Evolutionary conservation across 2,329 filamentous ascomycete species (phyloP).

Genomic region (Penicillium sclerotiorum): DNA sequence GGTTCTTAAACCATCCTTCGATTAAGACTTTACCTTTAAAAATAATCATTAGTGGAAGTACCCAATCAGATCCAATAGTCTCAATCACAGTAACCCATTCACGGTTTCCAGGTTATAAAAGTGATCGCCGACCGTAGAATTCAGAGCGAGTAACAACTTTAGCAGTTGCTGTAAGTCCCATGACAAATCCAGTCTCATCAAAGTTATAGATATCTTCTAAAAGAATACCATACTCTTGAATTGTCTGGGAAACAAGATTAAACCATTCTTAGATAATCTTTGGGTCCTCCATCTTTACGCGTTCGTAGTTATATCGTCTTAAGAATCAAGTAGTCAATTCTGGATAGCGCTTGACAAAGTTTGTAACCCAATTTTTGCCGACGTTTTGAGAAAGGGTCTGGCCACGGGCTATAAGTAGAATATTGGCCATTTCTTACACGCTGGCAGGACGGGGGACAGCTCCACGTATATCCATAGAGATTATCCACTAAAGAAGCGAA

Average conservation of each 20-base stretch:
- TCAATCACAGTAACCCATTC: not conserved
- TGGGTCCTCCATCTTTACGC: not conserved
- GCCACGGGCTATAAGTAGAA: not conserved
- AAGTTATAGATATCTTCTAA: not conserved
- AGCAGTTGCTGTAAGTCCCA: no score
- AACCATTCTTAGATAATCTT: not conserved
- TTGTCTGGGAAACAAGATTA: not conserved
- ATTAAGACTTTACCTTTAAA: not conserved
- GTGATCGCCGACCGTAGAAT: not conserved
- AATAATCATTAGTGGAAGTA: not conserved
- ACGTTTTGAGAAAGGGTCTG: not conserved
- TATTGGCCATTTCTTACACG: constrained; percentile 2
- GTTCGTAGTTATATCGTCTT: not conserved
- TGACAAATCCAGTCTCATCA: no score
- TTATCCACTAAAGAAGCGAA: constrained; percentile 12
- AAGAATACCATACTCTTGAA: not conserved
- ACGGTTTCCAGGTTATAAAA: not conserved
- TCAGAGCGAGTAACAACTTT: not conserved
- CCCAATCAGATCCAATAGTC: not conserved
- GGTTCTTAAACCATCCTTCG: not conserved
- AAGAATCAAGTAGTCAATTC: not conserved
- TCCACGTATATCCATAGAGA: constrained; percentile 3
- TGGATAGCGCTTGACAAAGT: not conserved
- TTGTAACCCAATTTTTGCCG: not conserved
- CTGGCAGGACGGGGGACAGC: not conserved